phyloP scores from a whole-genome alignment of 192 early-diverging fungal genomes.

The Borealophlyctis nickersoniae region DNA sequence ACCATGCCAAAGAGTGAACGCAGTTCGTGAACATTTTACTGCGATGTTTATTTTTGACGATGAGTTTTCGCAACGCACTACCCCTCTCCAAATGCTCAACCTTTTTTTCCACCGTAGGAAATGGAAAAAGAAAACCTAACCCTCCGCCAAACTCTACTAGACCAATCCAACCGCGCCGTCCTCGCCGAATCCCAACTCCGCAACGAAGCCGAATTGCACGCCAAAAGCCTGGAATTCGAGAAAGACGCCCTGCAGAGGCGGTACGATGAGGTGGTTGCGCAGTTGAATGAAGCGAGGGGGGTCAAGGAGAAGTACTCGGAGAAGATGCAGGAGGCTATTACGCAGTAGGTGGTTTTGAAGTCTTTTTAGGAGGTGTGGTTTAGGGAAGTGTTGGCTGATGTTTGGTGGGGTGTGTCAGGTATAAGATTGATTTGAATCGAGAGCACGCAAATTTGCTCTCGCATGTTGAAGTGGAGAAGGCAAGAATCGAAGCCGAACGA shows the following conservation, averaged over 20 bases:
- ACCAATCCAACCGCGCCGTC: slow-evolving; percentile 33
- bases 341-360: slow-evolving; percentile 26
- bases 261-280: slow-evolving; percentile 27
- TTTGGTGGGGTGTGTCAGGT: slow-evolving; percentile 24
- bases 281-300: slow-evolving; percentile 27
- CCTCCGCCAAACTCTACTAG: slow-evolving; percentile 37
- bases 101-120: slow-evolving; percentile 26
- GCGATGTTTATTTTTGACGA: no score
- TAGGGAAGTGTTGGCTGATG: no score
- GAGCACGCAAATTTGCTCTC: slow-evolving; percentile 33
- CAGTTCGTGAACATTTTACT: no score
- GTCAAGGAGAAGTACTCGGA: slow-evolving; percentile 43
- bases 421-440: slow-evolving; percentile 44
- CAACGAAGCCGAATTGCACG: slow-evolving; percentile 39
- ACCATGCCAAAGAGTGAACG: slow-evolving; percentile 4
- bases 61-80: no score
- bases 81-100: no score
- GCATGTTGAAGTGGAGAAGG: slow-evolving; percentile 37
- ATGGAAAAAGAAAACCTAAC: slow-evolving; percentile 36
- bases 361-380: slow-evolving; percentile 4
- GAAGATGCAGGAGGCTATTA: slow-evolving; percentile 44
- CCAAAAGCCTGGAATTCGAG: slow-evolving; percentile 35
- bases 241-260: slow-evolving; percentile 23
- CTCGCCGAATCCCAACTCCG: slow-evolving; percentile 31
- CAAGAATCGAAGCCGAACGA: slow-evolving; percentile 41